A percentile compares a stretch with the other conserved stretches of the same genome.
Evolutionary conservation across 768 basidiomycete genomes (phyloP).

Genomic region (Podaxis sp.): DNA sequence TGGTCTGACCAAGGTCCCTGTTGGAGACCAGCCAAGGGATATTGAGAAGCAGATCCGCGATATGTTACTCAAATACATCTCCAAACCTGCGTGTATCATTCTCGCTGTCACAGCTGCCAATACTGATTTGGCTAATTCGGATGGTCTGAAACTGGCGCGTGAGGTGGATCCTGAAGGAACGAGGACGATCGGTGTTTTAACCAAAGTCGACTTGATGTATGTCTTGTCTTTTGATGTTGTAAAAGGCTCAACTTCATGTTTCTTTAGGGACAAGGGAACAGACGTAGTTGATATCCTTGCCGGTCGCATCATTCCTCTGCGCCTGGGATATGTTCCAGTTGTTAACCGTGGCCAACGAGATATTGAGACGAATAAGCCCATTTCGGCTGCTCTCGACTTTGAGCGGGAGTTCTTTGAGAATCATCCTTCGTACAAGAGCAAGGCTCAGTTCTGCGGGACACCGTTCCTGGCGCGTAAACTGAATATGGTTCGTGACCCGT

Average conservation of each 20-base stretch:
- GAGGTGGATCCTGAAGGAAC: conserved; percentile 97
- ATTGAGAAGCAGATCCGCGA: conserved; percentile 98
- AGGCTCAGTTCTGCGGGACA: conserved; percentile 95
- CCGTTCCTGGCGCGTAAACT: conserved; percentile 94
- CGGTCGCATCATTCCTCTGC: conserved; percentile 92
- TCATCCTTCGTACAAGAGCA: conserved; percentile 89
- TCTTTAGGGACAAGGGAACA: conserved; percentile 86
- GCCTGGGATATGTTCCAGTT: conserved; percentile 96
- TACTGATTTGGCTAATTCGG: conserved; percentile 97
- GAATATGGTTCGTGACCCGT: conserved; percentile 67
- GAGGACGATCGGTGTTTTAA: conserved; percentile 96
- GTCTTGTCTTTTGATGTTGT: conserved; percentile 27
- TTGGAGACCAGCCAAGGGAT: conserved; percentile 94
- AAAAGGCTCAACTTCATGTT: conserved; percentile 6
- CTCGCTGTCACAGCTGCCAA: conserved; percentile 96
- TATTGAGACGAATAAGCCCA: conserved; percentile 87
- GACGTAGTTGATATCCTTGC: conserved; percentile 99
- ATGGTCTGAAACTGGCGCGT: conserved; percentile 92
- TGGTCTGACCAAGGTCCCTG: conserved; percentile 92
- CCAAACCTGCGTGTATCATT: conserved; percentile 93
- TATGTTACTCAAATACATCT: conserved; percentile 94
- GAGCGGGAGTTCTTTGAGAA: conserved; percentile 95
- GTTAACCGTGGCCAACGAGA: conserved; percentile 98
- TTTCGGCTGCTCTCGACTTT: conserved; percentile 79
- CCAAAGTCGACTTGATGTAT: conserved; percentile 97